Base-by-base conservation (phyloP, 345 rosid genomes). In the Luvunga scandens region DNA sequence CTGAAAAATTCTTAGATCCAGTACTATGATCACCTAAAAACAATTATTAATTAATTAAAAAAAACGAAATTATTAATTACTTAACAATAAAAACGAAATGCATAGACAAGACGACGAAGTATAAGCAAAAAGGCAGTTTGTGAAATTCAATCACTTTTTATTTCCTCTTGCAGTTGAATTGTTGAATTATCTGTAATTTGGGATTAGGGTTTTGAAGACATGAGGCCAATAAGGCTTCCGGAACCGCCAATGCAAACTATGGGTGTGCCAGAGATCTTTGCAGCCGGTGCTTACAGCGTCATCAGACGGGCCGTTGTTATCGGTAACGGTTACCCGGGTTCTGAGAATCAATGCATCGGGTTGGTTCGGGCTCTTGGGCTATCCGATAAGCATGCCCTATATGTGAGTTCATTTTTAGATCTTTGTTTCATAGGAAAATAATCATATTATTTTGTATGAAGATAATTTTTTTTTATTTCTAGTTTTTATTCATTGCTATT, bases 331-430 rank as follows among this genome's bases (percentile, higher is more conserved):
- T 91, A 84, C 69, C 80, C 95, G 30, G 89, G 89, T 56, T 89
- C 98, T n/a, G 99, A 96, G 87, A 91, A 92, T 81, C 99, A 96
- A 87, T 82, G 93, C 79, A 80, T 96, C 77, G 99, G 99, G 16
- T 86, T 96, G 87, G 91, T 90, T 78, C 91, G 92, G 50, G 94
- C 97, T 6, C 94, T 96, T 42, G 98, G 98, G 25, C 86, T 96
- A 31, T 81, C 86, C 3, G 92, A 89, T 42, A 90, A 88, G 76
- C 92, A 86, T 42, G 84, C 86, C 28, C 84, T 94, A 79, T 94
- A 89, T 63, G 99, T 94, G 82, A 90, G 95, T 86, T 75, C 71
- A 9, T 33, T 28, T 56, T 10, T 64, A 21, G 61, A 31, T 76
- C 34, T 14, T 9, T 45, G 50, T 45, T 45, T 50, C 25, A 34